Evolutionary conservation across 129 eudicot species (phyloP), one percentile per base, ranked within the genome.

Genomic region (Gnaphalium uliginosum): DNA sequence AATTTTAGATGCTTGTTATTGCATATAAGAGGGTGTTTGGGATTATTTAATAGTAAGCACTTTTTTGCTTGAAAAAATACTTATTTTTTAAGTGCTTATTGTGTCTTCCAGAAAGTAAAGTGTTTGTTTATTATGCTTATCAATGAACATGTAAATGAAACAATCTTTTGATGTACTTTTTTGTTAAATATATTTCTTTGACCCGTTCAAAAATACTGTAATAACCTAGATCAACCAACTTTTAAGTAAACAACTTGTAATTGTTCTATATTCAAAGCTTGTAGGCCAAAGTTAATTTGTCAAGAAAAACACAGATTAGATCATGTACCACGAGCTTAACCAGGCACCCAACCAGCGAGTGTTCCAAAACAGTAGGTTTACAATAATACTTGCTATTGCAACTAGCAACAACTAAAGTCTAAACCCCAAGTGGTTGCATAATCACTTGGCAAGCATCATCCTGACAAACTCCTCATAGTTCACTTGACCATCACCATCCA

Each of bases 401-500:
- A 64, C 69, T 30, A 29, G 41, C 18, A 61, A 4, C 30, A 23
- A 23, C 33, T 64, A 64, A 64, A 64, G 23, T 64, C 69, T 64
- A 64, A 63, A 64, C 17, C 17, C 23, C 17, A 25, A 62, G 37
- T 27, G 37, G 27, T 26, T 9, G 35, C 39, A 66, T 24, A 33
- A 37, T 74, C 59, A 79, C 73, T 84, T 79, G 26, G 82, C 84
- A 35, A 84, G 82, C 89, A 85, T 85, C 83, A 85, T 78, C 64
- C 81, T 85, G 41, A 85, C 89, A 71, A 85, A 85, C 71, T 85
- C 86, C 32, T 85, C 86, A 14, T 78, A 82, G 33, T 79, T 82
- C 13, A 85, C 84, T 41, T 81, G 86, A 68, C 89, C 89, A 72
- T 85, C 86, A 21, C 89, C 86, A 48, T 78, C 89, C 84, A 75